Base-by-base conservation (phyloP, 163 green algal species). In the Scenedesmus sp. region DNA sequence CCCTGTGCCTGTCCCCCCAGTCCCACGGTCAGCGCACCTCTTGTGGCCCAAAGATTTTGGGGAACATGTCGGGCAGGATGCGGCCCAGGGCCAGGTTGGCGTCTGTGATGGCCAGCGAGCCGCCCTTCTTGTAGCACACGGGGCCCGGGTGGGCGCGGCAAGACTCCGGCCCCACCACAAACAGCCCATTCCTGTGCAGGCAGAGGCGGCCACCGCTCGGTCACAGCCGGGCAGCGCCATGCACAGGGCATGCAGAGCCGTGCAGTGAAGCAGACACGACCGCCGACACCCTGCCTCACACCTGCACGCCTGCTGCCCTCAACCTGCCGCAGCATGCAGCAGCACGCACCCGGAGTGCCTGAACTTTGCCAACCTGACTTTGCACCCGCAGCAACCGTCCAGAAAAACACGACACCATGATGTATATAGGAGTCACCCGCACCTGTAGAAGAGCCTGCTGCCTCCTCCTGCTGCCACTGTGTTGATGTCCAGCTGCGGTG, bases 401-500 rank as follows among this genome's bases (percentile, higher is more conserved):
- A n/a, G n/a, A n/a, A n/a, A n/a, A n/a, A n/a, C n/a, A n/a, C n/a
- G 49, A 56, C 49, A 56, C 49, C 15, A 24, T 68, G 56, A 13
- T 68, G 56, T 24, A 30, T 15, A n/a, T 56, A 7, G 10, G 46
- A 7, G 68, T 18, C 51, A n/a, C 16, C 51, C 35, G 22, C 51
- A 88, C 59, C 95, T 92, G 94, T 98, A 99, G 86, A 98, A 97
- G 9, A 99, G 95, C 18, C 97, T 94, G 40, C 93, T 98, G 68
- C 98, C 98, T 4, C 98, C 98, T 5, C 98, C 98, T 44, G 98
- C 98, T 30, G 98, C 98, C 78, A 99, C 98, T 13, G 98, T 99
- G 95, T 99, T 99, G 94, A 99, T 99, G 94, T 99, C 98, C 83
- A 99, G 95, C 94, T 99, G 97, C 7, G 98, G 98, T 12, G 98